Base-by-base conservation (phyloP, 2,329 filamentous ascomycete genomes). In the Chaetomium strumarium region DNA sequence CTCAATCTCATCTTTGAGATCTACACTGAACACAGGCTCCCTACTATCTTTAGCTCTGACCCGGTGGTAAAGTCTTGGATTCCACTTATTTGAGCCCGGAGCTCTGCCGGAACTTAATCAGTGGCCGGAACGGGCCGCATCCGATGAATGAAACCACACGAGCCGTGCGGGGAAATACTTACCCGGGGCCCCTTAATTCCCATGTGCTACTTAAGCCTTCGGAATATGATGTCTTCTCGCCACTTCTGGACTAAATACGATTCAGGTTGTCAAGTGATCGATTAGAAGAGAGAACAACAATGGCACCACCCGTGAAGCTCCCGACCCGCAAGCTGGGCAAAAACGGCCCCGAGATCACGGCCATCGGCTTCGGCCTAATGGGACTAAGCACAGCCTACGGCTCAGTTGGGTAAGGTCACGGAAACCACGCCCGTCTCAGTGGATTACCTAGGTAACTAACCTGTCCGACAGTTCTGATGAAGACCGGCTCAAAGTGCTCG, bases 331-430 rank as follows among this genome's bases (percentile, higher is more conserved):
- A 70, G 40, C 68, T 83, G 29, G 78, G 78, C 56, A 75, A 71
- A 57, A 68, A 76, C 57, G 78, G 78, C 13, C 76, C 77, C 1
- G 59, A 72, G n/a, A 73, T 83, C 34, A 70, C 73, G 5, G 69
- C 70, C 14, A 59, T 82, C 9, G 78, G 79, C 12, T 73, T 80
- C 39, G 78, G 79, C 14, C 65, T 75, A 20, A 81, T 82, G 78
- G 76, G 77, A 2, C 60, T 75, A 17, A 68, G 70, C 42, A 48
- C 62, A 1, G 67, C 57, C 40, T 74, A 74, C 37, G 72, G 72
- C 20, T 55, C 59, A 1, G 47, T 52, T 8, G 51, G 52, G 55
- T 57, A 33, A 55, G 52, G 6, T 37, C 33, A n/a, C n/a, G n/a
- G 34, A n/a, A 14, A 14, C 3, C 13, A n/a, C 34, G 5, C n/a